Evolutionary conservation across 768 basidiomycete species (phyloP).

Genomic region (Lactarius psammicola): DNA sequence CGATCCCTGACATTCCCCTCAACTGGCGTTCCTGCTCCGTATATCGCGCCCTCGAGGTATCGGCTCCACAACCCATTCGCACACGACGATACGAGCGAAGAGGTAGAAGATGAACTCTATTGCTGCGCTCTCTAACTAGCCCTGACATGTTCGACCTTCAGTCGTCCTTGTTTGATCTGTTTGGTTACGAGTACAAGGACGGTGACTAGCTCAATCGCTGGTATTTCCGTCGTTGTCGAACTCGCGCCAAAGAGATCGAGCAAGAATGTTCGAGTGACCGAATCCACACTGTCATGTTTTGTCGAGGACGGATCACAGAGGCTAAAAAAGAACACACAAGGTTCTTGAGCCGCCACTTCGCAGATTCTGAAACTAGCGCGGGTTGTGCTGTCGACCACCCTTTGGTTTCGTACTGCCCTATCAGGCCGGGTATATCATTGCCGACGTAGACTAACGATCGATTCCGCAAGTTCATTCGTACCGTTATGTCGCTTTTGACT

Average conservation of each 20-base stretch:
- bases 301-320: neutral
- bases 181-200: neutral
- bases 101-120: neutral
- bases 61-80: neutral
- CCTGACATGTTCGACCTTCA: neutral
- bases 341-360: neutral
- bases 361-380: neutral
- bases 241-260: neutral
- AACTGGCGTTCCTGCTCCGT: neutral
- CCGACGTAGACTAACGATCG: neutral
- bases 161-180: neutral
- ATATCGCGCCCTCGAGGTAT: neutral
- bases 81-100: neutral
- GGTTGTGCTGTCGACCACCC: neutral
- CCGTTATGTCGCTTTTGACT: neutral
- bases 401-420: too few species aligned
- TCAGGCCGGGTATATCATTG: too few species aligned
- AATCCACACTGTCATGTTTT: neutral
- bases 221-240: neutral
- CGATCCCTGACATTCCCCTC: neutral
- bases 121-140: neutral
- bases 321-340: neutral
- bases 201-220: neutral
- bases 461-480: neutral
- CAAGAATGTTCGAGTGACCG: neutral